Evolutionary conservation across 129 eudicot genomes (phyloP), one percentile per base, ranked within the genome.

Genomic region (Saussurea involucrata): DNA sequence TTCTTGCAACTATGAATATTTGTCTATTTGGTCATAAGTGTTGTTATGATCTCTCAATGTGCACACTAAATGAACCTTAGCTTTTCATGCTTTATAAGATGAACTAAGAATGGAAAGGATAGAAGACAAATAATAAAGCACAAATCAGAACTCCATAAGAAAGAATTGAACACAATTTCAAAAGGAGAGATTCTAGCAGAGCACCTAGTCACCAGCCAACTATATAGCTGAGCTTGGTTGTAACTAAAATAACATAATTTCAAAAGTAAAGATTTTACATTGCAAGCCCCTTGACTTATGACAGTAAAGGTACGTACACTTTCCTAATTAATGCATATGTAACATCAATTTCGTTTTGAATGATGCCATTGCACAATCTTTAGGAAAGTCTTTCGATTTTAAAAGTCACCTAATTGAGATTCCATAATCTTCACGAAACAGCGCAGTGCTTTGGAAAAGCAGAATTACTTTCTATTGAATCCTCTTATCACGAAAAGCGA

Each of bases 391-490:
- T 46, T 64, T 40, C 24, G 25, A 73, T 12, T n/a, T 70, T 71
- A 40, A 25, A 60, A 42, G 37, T 24, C 77, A 44, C 53, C 28
- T n/a, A n/a, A n/a, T 28, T 60, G 36, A 72, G 67, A 71, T 71
- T 79, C 73, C 73, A 72, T 72, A 79, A 71, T 60, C 64, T 79
- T 72, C 71, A 71, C 21, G 57, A 64, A 72, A 72, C 55, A 72
- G 32, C 42, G 11, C 17, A 64, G 27, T 21, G 17, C 67, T 63
- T 79, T 63, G 53, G 18, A 24, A 71, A 78, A 78, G 77, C 77
- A 44, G 17, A 27, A 18, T 37, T 70, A 27, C 71, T 63, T 78
- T 70, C 10, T 34, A 42, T 58, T 27, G 72, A 70, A 61, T 78
- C 71, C 31, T 36, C 63, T 69, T 18, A 60, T 68, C 69, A 42